Percentiles rank a stretch among this genome's conserved stretches.
These are phyloP conservation scores for Colletotrichum tofieldiae DNA, from an alignment of 2,329 filamentous ascomycete genomes.

Conservation along the genomic window DNA sequence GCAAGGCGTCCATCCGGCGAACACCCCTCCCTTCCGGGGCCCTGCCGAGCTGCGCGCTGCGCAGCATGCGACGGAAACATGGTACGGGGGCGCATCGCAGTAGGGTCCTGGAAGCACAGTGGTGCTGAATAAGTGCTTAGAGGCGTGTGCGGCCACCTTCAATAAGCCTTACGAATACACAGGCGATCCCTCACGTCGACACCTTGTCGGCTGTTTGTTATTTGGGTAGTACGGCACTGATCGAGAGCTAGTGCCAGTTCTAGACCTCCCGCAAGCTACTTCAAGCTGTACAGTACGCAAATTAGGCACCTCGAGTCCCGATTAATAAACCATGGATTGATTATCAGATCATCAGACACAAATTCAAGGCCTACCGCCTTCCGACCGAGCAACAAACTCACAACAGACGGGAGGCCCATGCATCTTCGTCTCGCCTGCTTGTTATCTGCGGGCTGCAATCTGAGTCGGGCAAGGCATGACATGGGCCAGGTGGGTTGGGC, in stretches of 20 bases:
- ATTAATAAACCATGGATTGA: neutral
- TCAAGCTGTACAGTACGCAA: neutral
- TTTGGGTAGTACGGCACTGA: neutral
- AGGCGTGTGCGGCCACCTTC: slow-evolving; percentile 11
- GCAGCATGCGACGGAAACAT: slow-evolving; percentile 1
- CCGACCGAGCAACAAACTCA: neutral
- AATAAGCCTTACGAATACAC: slow-evolving; percentile 38
- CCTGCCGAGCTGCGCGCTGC: slow-evolving; percentile 5
- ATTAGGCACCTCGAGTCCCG: neutral
- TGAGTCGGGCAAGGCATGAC: neutral
- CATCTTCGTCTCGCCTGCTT: neutral
- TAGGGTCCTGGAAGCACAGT: neutral
- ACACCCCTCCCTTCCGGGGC: slow-evolving; percentile 4
- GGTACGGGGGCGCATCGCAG: neutral
- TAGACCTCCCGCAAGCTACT: neutral
- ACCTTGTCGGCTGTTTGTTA: neutral
- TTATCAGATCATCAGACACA: neutral
- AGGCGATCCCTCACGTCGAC: neutral
- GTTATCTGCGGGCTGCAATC: neutral
- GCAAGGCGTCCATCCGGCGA: slow-evolving; percentile 3
- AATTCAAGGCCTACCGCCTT: neutral
- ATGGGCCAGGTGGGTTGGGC: neutral
- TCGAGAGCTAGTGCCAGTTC: neutral
- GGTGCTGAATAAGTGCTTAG: slow-evolving; percentile 41
- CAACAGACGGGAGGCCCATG: neutral